phyloP scores from a whole-genome alignment of 805 yeast genomes.

The Candida sithepensis region DNA sequence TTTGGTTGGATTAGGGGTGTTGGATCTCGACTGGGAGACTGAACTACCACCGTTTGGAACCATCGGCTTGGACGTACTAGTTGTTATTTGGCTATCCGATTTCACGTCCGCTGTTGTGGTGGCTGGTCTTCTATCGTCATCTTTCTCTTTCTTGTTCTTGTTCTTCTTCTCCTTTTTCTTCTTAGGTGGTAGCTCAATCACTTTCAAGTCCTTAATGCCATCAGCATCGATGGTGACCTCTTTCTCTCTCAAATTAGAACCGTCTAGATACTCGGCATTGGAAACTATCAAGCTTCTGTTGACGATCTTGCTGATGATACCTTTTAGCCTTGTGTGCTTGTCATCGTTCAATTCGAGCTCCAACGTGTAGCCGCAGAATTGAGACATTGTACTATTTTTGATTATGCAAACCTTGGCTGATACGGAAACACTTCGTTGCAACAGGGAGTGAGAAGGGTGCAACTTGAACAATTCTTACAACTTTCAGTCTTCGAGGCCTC shows the following conservation, averaged over 20 bases:
- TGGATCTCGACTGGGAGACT: conserved; percentile 5
- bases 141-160: conserved; percentile 5
- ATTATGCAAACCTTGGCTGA: too few species aligned
- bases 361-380: conserved; percentile 45
- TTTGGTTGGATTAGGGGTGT: conserved; percentile 12
- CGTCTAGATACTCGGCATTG: conserved; percentile 30
- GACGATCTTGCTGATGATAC: conserved; percentile 22
- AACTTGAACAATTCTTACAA: too few species aligned
- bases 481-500: not conserved
- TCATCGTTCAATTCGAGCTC: conserved; percentile 41
- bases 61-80: conserved; percentile 1
- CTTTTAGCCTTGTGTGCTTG: conserved; percentile 19
- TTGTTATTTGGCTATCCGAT: conserved; percentile 1
- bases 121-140: conserved; percentile 1
- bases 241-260: conserved; percentile 20
- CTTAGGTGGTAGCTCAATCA: conserved; percentile 46
- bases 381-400: conserved; percentile 23
- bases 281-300: conserved; percentile 26
- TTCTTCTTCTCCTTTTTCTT: conserved; percentile 24
- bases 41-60: not conserved
- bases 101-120: not conserved
- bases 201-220: conserved; percentile 52
- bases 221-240: conserved; percentile 30
- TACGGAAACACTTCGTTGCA: not conserved
- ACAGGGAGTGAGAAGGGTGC: too few species aligned